Conservation (phyloP, 2,329 filamentous ascomycete species). For the Aspergillus tamarii region DNA sequence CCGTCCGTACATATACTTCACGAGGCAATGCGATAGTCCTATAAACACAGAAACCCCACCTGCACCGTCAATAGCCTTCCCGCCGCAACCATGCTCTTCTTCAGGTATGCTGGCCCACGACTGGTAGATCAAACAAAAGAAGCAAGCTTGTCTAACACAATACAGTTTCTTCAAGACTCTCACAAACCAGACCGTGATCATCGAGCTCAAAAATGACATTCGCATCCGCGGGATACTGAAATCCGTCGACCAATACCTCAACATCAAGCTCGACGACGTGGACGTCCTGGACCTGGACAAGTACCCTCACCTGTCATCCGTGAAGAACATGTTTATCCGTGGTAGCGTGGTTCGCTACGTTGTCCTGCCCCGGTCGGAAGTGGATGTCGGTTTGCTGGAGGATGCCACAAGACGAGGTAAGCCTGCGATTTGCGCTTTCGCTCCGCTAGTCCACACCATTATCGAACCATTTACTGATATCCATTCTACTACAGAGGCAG, state of each 20-base stretch:
- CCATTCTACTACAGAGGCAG: conserved; percentile 43
- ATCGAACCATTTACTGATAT: conserved; percentile 16
- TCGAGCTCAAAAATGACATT: conserved; percentile 99
- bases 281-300: conserved; percentile 88
- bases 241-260: conserved; percentile 97
- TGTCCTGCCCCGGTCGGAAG: conserved; percentile 77
- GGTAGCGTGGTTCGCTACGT: conserved; percentile 93
- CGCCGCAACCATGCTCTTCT: conserved; percentile 53
- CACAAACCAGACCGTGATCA: conserved; percentile 94
- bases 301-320: conserved; percentile 88
- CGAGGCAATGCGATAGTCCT: conserved; percentile 19
- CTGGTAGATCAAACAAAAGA: background rate
- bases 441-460: background rate
- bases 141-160: background rate
- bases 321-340: conserved; percentile 95
- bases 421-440: background rate
- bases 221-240: conserved; percentile 94
- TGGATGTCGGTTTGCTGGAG: conserved; percentile 84
- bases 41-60: conserved; percentile 7
- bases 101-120: conserved; percentile 45
- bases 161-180: conserved; percentile 96
- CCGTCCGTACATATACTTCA: background rate
- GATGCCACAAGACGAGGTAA: conserved; percentile 86
- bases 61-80: background rate
- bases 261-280: conserved; percentile 98